Percentiles rank a stretch among this genome's conserved stretches.
Conservation (phyloP, 2,329 filamentous ascomycete species). For the Talaromyces sp. region DNA sequence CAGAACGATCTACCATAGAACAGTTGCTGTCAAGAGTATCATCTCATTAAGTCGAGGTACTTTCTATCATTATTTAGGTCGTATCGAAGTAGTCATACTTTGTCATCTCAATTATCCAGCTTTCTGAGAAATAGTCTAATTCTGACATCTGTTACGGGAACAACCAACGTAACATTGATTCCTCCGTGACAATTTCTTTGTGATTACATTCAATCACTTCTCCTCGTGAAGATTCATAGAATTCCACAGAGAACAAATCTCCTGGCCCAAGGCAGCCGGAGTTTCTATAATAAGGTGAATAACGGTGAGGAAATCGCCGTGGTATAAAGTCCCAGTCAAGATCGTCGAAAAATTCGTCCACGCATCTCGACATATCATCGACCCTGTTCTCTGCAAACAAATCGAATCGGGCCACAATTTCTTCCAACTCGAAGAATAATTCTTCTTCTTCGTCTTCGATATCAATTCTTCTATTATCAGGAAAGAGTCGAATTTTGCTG, state of each 20-base stretch:
- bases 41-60: too few relatives aligned
- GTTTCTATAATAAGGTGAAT: too few relatives aligned
- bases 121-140: too few relatives aligned
- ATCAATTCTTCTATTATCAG: slow-evolving; percentile 1
- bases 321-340: background rate
- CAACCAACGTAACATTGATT: background rate
- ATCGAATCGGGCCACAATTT: slow-evolving; percentile 1
- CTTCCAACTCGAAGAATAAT: background rate
- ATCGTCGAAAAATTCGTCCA: slow-evolving; percentile 4
- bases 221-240: background rate
- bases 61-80: too few relatives aligned
- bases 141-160: background rate
- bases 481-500: background rate
- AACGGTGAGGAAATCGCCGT: background rate
- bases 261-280: background rate
- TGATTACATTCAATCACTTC: background rate
- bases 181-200: background rate
- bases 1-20: too few relatives aligned
- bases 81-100: too few relatives aligned
- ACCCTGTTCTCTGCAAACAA: background rate
- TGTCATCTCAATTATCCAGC: too few relatives aligned
- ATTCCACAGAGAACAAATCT: background rate
- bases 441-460: slow-evolving; percentile 8
- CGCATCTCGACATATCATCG: background rate
- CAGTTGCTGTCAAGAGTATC: too few relatives aligned